These are phyloP conservation scores for Ceratocystis colombiana DNA, from an alignment of 2,329 filamentous ascomycete genomes.

Conservation along the genomic window DNA sequence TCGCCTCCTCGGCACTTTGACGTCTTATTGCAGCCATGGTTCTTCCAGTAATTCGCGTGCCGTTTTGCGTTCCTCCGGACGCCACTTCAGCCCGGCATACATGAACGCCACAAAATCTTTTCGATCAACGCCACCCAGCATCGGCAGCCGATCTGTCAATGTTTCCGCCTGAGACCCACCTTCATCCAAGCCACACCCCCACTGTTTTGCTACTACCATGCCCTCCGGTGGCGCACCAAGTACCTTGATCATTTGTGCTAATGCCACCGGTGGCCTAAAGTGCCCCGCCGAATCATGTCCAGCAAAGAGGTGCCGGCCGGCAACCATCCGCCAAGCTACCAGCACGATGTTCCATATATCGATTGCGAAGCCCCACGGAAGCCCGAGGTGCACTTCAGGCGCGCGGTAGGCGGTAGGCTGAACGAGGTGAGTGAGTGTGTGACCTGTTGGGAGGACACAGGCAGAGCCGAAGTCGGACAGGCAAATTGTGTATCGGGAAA, in stretches of 20 bases:
- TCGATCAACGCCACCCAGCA: background rate
- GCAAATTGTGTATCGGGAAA: background rate
- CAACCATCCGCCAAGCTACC: constrained; percentile 29
- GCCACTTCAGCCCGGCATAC: background rate
- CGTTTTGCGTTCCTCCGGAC: background rate
- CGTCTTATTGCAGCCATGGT: background rate
- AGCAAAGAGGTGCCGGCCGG: constrained; percentile 7
- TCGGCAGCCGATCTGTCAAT: background rate
- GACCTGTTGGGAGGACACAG: background rate
- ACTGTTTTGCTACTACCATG: background rate
- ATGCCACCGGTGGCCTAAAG: background rate
- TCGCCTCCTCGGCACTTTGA: background rate
- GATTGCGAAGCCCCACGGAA: constrained; percentile 32
- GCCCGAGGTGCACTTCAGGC: constrained; percentile 34
- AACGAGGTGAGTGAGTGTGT: constrained; percentile 24
- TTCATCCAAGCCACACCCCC: background rate
- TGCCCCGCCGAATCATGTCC: background rate
- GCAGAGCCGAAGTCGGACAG: constrained; percentile 7
- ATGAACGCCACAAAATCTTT: background rate
- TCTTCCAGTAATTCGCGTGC: constrained; percentile 8
- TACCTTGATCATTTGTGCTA: background rate
- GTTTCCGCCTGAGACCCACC: too few species aligned
- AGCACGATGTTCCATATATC: constrained; percentile 35
- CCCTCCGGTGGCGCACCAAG: background rate
- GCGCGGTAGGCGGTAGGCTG: constrained; percentile 32